Conservation (phyloP, 2,329 filamentous ascomycete species). For the Polytolypa hystricis region DNA sequence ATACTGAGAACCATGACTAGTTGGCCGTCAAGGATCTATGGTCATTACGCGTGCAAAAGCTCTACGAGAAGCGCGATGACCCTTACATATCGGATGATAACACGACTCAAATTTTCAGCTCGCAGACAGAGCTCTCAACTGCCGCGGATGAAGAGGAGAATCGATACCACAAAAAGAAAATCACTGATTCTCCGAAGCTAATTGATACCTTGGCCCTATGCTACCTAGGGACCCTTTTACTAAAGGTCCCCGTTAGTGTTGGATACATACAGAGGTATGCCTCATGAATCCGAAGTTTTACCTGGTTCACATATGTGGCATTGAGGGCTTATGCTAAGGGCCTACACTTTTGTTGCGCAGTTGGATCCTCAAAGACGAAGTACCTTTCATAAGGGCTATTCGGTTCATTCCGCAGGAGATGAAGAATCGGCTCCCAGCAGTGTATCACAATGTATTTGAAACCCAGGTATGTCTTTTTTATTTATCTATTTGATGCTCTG, state of each 20-base stretch:
- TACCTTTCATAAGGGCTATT: conserved; percentile 59
- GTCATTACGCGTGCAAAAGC: conserved; percentile 57
- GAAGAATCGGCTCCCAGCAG: conserved; percentile 32
- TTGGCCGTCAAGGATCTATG: conserved; percentile 71
- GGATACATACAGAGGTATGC: conserved; percentile 52
- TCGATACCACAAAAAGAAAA: conserved; percentile 23
- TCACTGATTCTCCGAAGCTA: conserved; percentile 48
- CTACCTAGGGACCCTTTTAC: conserved; percentile 65
- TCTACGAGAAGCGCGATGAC: conserved; percentile 38
- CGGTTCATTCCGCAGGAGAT: conserved; percentile 34
- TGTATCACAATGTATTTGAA: conserved; percentile 31
- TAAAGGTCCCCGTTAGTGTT: conserved; percentile 65
- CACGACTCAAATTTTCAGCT: conserved; percentile 46
- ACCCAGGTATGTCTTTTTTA: conserved; percentile 21
- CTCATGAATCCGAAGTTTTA: background rate
- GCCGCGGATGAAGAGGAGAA: conserved; percentile 28
- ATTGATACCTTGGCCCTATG: conserved; percentile 67
- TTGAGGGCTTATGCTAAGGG: conserved; percentile 3
- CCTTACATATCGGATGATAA: conserved; percentile 22
- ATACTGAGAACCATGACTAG: conserved; percentile 19
- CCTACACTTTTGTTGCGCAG: conserved; percentile 24
- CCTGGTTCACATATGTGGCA: background rate
- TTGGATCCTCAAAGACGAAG: conserved; percentile 56
- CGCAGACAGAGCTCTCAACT: conserved; percentile 42
- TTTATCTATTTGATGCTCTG: background rate